Conservation (phyloP, 2,329 filamentous ascomycete genomes). For the Phyllosticta ampelicida region DNA sequence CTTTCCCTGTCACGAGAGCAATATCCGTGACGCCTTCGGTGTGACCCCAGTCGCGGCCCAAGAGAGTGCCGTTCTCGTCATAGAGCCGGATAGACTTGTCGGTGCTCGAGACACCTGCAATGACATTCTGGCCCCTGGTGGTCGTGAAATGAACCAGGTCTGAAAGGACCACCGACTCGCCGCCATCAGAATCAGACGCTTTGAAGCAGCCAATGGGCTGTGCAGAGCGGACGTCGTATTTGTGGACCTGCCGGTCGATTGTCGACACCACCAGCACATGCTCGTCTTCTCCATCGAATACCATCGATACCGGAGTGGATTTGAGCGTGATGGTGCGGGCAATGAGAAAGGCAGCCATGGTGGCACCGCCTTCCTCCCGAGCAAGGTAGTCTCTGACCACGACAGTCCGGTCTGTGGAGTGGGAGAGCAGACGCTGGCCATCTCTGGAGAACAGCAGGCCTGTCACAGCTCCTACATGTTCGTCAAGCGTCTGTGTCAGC, state of each 20-base stretch:
- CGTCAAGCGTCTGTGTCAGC: conserved; percentile 80
- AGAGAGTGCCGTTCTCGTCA: conserved; percentile 64
- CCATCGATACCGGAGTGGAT: conserved; percentile 77
- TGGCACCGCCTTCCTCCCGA: conserved; percentile 48
- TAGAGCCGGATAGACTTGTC: conserved; percentile 94
- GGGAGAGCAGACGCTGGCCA: conserved; percentile 64
- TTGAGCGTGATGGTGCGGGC: conserved; percentile 71
- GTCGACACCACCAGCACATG: conserved; percentile 49
- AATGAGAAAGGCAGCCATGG: conserved; percentile 65
- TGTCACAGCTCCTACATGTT: conserved; percentile 79
- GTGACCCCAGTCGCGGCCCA: conserved; percentile 89
- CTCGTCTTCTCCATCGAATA: conserved; percentile 51
- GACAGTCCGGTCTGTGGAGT: conserved; percentile 77
- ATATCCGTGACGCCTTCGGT: conserved; percentile 88
- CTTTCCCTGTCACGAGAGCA: conserved; percentile 37
- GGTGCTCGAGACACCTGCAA: conserved; percentile 83
- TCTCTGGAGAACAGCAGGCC: conserved; percentile 65
- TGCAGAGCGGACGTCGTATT: conserved; percentile 54
- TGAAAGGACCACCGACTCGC: conserved; percentile 74
- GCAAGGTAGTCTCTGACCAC: conserved; percentile 70
- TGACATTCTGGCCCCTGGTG: conserved; percentile 50
- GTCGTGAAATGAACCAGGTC: conserved; percentile 56
- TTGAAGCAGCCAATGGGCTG: conserved; percentile 66
- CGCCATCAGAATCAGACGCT: conserved; percentile 66
- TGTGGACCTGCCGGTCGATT: conserved; percentile 50